Base-by-base conservation (phyloP, 192 early-diverging fungal species). In the Backusella parvicylindrica region DNA sequence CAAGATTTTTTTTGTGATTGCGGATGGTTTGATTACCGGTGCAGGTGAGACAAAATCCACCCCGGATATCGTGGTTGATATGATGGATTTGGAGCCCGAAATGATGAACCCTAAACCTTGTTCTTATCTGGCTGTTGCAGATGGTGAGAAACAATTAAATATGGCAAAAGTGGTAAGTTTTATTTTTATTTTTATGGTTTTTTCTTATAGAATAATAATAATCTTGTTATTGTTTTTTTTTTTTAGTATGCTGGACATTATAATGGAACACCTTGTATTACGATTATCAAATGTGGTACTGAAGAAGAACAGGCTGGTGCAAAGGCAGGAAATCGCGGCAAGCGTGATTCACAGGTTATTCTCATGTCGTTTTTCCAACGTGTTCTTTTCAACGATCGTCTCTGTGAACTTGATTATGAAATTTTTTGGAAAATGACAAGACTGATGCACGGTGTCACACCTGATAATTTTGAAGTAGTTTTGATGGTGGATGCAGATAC, bases 311-410 rank as follows among this genome's bases (percentile, higher is more conserved):
- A 81, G 5, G 71, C 85, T 75, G 89, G 85, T 35, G 84, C 89
- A 74, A 94, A 94, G 82, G 85, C 92, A 8, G 93, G 93, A 43
- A 99, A 99, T 82, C 88, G 96, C 63, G 97, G 97, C 70, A 98
- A 98, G 83, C 93, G 97, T 68, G 97, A 98, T 82, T 97, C 95
- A 37, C 97, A 99, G 84, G 67, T 98, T 78, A 92, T 98, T 41
- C 79, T 98, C 83, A 98, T 98, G 97, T 90, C 90, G 71, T 98
- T 96, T 83, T 91, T 97, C 75, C 92, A 90, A 26, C 90, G 92
- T 71, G 85, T 91, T 28, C 83, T 88, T 31, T 90, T 89, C 82
- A 91, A 96, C 73, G 97, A 97, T 68, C 89, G 93, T 68, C 92
- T 98, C 87, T 91, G 87, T 9, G 88, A 92, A 36, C 84, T 98